Evolutionary conservation across 2,329 filamentous ascomycete species (phyloP), one percentile per base, ranked within the genome.

Genomic region (Myotisia sp.): DNA sequence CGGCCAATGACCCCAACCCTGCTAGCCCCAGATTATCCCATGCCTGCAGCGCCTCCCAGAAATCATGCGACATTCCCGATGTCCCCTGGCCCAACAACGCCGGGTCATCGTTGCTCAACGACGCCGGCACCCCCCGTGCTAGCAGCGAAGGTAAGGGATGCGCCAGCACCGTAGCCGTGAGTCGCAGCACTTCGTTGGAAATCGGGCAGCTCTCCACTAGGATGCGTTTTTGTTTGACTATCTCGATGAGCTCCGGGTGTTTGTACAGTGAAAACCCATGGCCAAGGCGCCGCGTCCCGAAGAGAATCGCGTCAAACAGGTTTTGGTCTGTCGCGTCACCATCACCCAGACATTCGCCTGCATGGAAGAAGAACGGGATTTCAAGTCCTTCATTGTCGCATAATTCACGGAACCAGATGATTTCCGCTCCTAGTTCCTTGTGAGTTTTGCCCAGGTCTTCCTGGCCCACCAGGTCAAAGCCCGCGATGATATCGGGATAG

Each of bases 311-410:
- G 53, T 94, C 86, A 53, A 84, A 93, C 3, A 95, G 68, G 55
- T 94, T 94, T 42, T 74, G 64, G 49, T 94, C 86, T 0, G 79
- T 78, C n/a, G 65, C 67, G 46, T 75, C 76, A 21, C 84, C 86
- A 40, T 81, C 76, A 9, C 84, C 84, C 0, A 92, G 71, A 21
- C 76, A 83, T 58, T 94, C 86, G 43, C 86, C 87, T 0, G 87
- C 86, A 54, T 94, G 86, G 63, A 95, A 92, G 65, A 92, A 92
- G 63, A 94, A 93, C 1, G 87, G 87, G 5, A 98, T 75, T 31
- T 85, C 74, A 22, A 94, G 70, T 2, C 71, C 74, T 48, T 84
- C 77, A 50, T 82, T 69, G 0, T 72, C 70, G 53, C 85, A 94
- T 47, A 78, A 73, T 55, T 90, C 86, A 42, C 77, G 76, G 67